Conservation (phyloP, 208 protist species). For the Leishmania guyanensis region DNA sequence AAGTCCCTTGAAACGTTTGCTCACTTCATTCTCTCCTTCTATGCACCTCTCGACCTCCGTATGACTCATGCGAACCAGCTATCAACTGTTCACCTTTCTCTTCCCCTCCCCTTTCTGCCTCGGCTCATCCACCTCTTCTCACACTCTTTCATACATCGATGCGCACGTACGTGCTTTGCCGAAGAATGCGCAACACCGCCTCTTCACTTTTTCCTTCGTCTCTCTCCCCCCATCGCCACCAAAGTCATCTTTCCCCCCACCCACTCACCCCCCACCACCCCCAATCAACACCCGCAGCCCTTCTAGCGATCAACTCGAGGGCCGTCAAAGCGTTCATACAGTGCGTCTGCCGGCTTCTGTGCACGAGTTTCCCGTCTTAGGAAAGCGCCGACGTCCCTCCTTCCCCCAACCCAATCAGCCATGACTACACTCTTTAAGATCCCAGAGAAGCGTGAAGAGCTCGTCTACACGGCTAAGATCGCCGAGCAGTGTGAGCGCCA, state of each 20-base stretch:
- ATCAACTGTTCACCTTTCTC: not conserved
- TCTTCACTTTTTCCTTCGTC: not conserved
- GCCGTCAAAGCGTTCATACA: not conserved
- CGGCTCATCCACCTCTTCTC: not conserved
- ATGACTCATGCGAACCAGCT: not conserved
- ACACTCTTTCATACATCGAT: not conserved
- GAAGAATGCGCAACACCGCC: not conserved
- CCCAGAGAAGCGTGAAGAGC: constrained; percentile 92
- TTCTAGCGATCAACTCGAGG: not conserved
- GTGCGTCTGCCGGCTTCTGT: not conserved
- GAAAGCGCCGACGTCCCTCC: not conserved
- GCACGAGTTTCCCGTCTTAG: not conserved
- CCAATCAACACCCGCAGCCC: not conserved
- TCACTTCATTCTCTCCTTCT: not conserved
- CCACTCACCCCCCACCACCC: not conserved
- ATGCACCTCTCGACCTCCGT: not conserved
- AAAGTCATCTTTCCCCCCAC: not conserved
- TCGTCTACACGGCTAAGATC: constrained; percentile 96
- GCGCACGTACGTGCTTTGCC: not conserved
- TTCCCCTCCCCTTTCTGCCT: not conserved
- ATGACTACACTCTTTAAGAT: constrained; percentile 65
- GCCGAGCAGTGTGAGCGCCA: constrained; percentile 99
- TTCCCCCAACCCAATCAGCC: not conserved
- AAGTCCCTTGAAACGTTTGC: not conserved
- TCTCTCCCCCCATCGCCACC: not conserved